Percentiles rank a stretch among this genome's conserved stretches.
Conservation (phyloP, 1,284 basidiomycete genomes). For the Rhodotorula sp. region DNA sequence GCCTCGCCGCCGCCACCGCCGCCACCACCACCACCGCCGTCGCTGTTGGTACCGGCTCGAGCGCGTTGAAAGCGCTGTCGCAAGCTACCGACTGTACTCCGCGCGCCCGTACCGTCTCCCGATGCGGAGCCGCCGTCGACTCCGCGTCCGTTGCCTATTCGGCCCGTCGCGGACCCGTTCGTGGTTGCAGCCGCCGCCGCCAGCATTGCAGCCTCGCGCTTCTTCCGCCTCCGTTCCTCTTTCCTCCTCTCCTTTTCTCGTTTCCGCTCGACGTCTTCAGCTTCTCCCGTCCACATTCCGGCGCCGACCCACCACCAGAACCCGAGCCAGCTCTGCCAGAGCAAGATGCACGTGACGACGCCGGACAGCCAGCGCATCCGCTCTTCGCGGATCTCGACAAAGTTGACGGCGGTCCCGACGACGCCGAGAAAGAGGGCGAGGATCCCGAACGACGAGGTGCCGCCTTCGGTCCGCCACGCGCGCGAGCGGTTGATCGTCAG, state of each 20-base stretch:
- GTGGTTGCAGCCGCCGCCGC: not conserved
- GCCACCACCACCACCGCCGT: not conserved
- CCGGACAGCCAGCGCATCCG: slow-evolving; percentile 81
- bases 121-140: not conserved
- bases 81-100: slow-evolving; percentile 10
- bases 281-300: slow-evolving; percentile 66
- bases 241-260: slow-evolving; percentile 47
- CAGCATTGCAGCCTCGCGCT: slow-evolving; percentile 19
- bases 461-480: slow-evolving; percentile 82
- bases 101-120: not conserved
- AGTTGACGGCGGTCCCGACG: slow-evolving; percentile 75
- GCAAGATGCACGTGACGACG: slow-evolving; percentile 78
- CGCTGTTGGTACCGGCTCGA: not conserved
- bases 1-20: slow-evolving; percentile 4
- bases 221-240: slow-evolving; percentile 18
- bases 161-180: not conserved
- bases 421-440: slow-evolving; percentile 75
- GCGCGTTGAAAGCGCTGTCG: slow-evolving; percentile 12
- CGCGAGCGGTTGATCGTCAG: slow-evolving; percentile 80
- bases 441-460: slow-evolving; percentile 88
- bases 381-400: slow-evolving; percentile 78
- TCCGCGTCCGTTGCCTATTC: not conserved
- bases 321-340: slow-evolving; percentile 71
- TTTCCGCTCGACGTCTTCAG: slow-evolving; percentile 60
- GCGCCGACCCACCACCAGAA: slow-evolving; percentile 75